A percentile compares a stretch with the other conserved stretches of the same genome.
phyloP scores from a whole-genome alignment of 1,284 basidiomycete genomes.

The Heterobasidion occidentale region DNA sequence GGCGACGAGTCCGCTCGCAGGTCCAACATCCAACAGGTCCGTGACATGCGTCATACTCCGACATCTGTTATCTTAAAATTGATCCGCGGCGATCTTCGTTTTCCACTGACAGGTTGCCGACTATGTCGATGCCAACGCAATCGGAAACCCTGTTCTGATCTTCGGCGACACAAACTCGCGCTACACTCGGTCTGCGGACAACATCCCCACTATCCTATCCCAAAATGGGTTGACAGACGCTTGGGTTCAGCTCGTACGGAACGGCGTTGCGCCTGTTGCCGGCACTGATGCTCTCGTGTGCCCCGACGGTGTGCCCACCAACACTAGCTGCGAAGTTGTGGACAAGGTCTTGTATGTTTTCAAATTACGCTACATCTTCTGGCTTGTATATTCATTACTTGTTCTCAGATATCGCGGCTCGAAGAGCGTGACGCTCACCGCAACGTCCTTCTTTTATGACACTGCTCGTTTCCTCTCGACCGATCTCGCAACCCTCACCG shows the following conservation, averaged over 20 bases:
- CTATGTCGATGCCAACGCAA: neutral
- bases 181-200: neutral
- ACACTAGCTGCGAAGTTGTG: neutral
- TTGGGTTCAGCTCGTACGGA: neutral
- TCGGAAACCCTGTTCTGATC: neutral
- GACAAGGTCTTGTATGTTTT: neutral
- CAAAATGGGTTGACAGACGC: neutral
- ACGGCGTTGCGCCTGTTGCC: neutral
- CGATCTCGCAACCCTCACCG: neutral
- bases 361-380: neutral
- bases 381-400: neutral
- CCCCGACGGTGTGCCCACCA: neutral
- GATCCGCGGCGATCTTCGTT: neutral
- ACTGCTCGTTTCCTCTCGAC: neutral
- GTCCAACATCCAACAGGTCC: neutral
- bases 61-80: neutral
- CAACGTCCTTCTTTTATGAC: neutral
- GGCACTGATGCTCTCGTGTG: neutral
- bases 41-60: neutral
- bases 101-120: neutral
- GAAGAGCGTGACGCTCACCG: neutral
- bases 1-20: neutral
- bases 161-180: neutral
- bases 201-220: neutral
- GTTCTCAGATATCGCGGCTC: neutral